Evolutionary conservation across 139 green algal genomes (phyloP).

Genomic region (Nannochloris sp.): DNA sequence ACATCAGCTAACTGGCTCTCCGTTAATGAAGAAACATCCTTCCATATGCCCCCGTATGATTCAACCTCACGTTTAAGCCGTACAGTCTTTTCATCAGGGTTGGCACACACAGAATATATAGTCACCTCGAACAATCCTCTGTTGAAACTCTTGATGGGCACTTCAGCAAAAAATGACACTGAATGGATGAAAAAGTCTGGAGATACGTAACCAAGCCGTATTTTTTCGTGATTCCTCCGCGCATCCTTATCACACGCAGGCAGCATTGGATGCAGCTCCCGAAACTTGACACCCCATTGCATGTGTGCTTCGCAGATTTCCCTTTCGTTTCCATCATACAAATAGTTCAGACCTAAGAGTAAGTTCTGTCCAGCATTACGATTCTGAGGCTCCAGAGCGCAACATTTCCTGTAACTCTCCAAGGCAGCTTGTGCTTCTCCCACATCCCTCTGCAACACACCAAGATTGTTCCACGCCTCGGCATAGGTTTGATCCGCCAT

Average conservation of each 20-base stretch:
- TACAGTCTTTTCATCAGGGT: constrained; percentile 72
- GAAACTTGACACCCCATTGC: constrained; percentile 66
- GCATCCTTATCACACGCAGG: constrained; percentile 14
- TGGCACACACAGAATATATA: constrained; percentile 49
- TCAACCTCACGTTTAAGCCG: constrained; percentile 41
- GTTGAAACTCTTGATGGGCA: constrained; percentile 71
- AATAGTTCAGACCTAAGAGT: constrained; percentile 88
- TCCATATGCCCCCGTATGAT: constrained; percentile 59
- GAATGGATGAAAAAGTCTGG: constrained; percentile 93
- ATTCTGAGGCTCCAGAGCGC: constrained; percentile 50
- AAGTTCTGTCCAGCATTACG: constrained; percentile 72
- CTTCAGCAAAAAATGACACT: constrained; percentile 95
- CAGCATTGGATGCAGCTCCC: constrained; percentile 34
- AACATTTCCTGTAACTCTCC: constrained; percentile 57
- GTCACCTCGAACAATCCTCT: constrained; percentile 7
- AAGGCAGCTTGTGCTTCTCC: constrained; percentile 47
- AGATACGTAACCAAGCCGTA: constrained; percentile 85
- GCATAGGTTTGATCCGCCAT: constrained; percentile 56
- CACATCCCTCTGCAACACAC: constrained; percentile 66
- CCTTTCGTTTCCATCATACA: constrained; percentile 56
- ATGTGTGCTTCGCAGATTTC: constrained; percentile 68
- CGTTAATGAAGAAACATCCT: constrained; percentile 30
- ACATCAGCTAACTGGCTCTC: constrained; percentile 56
- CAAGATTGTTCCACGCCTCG: constrained; percentile 76
- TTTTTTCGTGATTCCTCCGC: neutral